Evolutionary conservation across 202 grass and related monocot species (phyloP).

Genomic region (Eragrostis tef): DNA sequence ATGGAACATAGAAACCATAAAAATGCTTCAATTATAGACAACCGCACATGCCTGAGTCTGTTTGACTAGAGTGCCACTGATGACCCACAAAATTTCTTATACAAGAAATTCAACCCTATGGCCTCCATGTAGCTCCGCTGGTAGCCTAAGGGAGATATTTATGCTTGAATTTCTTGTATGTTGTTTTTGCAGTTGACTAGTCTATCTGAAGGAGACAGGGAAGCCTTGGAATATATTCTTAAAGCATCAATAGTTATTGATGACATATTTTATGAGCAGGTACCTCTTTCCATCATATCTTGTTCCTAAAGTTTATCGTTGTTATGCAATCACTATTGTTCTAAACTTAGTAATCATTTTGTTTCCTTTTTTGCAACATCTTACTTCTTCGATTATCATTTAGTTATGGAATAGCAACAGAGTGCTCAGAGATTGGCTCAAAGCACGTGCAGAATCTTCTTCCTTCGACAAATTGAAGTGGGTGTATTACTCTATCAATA

Average conservation of each 20-base stretch:
- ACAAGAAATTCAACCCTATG: too few species aligned
- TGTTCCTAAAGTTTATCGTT: constrained; percentile 31
- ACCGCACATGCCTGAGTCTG: too few species aligned
- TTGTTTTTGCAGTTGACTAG: constrained; percentile 65
- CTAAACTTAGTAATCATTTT: too few species aligned
- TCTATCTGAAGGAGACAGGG: constrained; percentile 82
- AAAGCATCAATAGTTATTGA: constrained; percentile 84
- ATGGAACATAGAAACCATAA: constrained; percentile 3
- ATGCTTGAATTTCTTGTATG: constrained; percentile 30
- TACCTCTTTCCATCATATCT: constrained; percentile 38
- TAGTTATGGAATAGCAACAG: constrained; percentile 83
- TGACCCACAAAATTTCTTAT: constrained; percentile 2
- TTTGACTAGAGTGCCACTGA: background rate
- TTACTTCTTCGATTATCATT: constrained; percentile 46
- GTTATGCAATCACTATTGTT: background rate
- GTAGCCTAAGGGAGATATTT: background rate
- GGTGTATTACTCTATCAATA: constrained; percentile 94
- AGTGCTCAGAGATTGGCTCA: constrained; percentile 78
- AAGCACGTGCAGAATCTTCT: constrained; percentile 66
- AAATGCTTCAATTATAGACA: too few species aligned
- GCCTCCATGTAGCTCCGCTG: background rate
- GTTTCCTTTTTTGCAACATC: background rate
- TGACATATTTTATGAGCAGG: constrained; percentile 91
- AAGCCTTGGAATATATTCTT: constrained; percentile 79
- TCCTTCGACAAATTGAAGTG: constrained; percentile 78